These are phyloP conservation scores for Acer negundo DNA, from an alignment of 345 rosid species.

Conservation along the genomic window DNA sequence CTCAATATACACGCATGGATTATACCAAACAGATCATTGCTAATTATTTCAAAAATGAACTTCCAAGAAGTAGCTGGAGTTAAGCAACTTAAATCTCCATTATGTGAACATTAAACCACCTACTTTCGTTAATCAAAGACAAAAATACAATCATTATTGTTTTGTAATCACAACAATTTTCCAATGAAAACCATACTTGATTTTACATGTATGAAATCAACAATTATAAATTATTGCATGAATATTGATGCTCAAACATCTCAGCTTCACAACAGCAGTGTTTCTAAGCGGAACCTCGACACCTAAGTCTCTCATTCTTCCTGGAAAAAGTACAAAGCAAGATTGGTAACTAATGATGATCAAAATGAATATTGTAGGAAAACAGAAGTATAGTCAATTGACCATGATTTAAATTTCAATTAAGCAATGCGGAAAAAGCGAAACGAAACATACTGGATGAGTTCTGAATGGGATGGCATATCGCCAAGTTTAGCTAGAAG, in stretches of 20 bases:
- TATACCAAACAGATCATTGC: too few species aligned
- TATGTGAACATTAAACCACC: too few species aligned
- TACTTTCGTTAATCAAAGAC: too few species aligned
- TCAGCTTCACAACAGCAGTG: neutral
- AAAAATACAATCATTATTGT: too few species aligned
- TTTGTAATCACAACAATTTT: too few species aligned
- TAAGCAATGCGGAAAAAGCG: neutral
- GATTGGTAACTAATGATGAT: neutral
- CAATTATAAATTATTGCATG: neutral
- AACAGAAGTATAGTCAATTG: neutral
- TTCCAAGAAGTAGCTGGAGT: too few species aligned
- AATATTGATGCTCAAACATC: neutral
- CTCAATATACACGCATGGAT: too few species aligned
- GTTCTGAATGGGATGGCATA: slow-evolving; percentile 73
- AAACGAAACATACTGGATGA: slow-evolving; percentile 63
- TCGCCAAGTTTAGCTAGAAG: slow-evolving; percentile 67
- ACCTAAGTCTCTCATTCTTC: slow-evolving; percentile 38
- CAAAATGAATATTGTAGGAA: neutral
- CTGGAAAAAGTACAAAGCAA: slow-evolving; percentile 23
- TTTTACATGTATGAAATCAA: neutral
- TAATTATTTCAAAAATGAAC: too few species aligned
- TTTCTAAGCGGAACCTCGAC: slow-evolving; percentile 16
- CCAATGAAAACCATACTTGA: neutral
- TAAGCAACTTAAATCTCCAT: too few species aligned
- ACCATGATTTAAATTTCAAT: neutral